phyloP scores from a whole-genome alignment of 225 moss, liverwort and hornwort species.

The Marchantia paleacea region DNA sequence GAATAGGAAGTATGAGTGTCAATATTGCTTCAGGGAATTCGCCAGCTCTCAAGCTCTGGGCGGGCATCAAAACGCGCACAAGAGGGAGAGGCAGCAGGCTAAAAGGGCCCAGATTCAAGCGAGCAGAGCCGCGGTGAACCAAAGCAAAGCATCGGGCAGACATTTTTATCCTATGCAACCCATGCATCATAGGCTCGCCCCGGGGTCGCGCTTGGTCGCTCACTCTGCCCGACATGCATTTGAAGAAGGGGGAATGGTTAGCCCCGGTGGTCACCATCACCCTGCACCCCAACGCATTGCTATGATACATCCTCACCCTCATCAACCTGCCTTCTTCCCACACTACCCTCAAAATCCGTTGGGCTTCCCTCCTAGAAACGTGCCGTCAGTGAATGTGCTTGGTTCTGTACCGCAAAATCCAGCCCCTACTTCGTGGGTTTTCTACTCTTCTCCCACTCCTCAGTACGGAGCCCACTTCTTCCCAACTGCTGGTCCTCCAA shows the following conservation, averaged over 20 bases:
- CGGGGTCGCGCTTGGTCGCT: constrained; percentile 35
- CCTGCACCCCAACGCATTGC: constrained; percentile 35
- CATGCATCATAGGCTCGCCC: constrained; percentile 45
- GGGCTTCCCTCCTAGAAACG: constrained; percentile 30
- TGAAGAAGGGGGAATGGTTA: constrained; percentile 35
- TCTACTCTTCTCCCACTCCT: constrained; percentile 32
- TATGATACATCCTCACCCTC: constrained; percentile 43
- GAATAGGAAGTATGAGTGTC: constrained; percentile 93
- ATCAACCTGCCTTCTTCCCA: constrained; percentile 33
- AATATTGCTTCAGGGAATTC: constrained; percentile 81
- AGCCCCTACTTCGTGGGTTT: constrained; percentile 33
- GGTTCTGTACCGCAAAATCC: constrained; percentile 35
- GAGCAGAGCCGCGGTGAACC: constrained; percentile 64
- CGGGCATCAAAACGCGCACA: constrained; percentile 96
- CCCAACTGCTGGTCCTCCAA: constrained; percentile 24
- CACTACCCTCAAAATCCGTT: constrained; percentile 31
- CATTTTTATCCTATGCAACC: constrained; percentile 42
- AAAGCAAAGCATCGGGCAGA: constrained; percentile 50
- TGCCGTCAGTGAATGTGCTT: constrained; percentile 36
- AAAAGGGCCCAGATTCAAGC: constrained; percentile 93
- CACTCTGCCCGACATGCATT: constrained; percentile 35
- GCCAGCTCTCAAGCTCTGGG: constrained; percentile 94
- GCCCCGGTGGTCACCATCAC: constrained; percentile 24
- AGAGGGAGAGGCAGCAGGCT: constrained; percentile 85
- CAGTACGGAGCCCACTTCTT: constrained; percentile 35